phyloP scores from a whole-genome alignment of 1,284 basidiomycete species.

The Porogramme epimiltina region DNA sequence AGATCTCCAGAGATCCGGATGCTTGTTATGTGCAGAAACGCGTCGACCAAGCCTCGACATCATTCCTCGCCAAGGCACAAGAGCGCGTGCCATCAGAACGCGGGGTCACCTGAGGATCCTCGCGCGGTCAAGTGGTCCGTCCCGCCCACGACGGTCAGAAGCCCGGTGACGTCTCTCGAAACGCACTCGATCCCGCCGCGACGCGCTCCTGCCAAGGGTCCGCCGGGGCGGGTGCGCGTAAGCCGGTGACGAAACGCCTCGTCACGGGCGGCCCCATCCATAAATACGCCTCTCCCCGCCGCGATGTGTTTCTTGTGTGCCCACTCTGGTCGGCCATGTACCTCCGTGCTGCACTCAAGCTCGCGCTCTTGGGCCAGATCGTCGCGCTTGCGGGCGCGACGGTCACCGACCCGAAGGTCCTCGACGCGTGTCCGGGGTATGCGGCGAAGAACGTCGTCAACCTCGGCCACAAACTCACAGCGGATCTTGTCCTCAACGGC shows the following conservation, averaged over 20 bases:
- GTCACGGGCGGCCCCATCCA: no score
- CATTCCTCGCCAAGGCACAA: slow-evolving; percentile 13
- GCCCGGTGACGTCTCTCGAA: no score
- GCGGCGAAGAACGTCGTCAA: slow-evolving; percentile 41
- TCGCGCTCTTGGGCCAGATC: slow-evolving; percentile 13
- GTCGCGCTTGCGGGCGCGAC: slow-evolving; percentile 9
- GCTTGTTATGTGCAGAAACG: no score
- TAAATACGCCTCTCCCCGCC: no score
- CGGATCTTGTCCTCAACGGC: slow-evolving; percentile 55
- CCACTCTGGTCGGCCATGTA: slow-evolving; percentile 6
- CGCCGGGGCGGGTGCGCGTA: no score
- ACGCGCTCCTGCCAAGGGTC: no score
- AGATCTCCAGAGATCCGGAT: no score
- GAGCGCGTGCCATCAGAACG: no score
- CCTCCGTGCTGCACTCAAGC: slow-evolving; percentile 12
- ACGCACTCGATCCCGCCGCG: no score
- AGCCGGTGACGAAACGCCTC: no score
- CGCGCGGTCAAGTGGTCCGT: background rate
- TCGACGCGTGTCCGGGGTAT: slow-evolving; percentile 60
- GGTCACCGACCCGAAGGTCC: slow-evolving; percentile 35
- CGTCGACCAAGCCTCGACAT: no score
- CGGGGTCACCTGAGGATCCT: slow-evolving; percentile 15
- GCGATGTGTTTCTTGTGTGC: background rate
- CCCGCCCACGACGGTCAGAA: no score
- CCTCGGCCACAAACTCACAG: slow-evolving; percentile 45